Evolutionary conservation across 352 stramenopile genomes (phyloP).

Genomic region (Phytophthora lateralis): DNA sequence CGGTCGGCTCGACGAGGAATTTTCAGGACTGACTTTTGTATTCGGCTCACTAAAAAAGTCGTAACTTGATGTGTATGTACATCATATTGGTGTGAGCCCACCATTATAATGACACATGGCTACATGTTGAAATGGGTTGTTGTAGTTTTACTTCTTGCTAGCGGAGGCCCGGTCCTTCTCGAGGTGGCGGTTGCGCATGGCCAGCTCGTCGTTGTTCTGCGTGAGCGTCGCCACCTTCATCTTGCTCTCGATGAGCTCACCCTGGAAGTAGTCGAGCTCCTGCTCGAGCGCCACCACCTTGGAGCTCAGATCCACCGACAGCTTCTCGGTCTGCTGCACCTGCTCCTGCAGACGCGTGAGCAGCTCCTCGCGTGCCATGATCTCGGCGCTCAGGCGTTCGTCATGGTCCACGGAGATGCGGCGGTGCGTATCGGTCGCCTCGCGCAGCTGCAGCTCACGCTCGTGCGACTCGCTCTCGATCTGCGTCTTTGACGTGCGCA

Average conservation of each 20-base stretch:
- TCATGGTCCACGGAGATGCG: constrained; percentile 47
- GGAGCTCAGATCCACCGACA: constrained; percentile 41
- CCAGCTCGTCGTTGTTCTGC: constrained; percentile 75
- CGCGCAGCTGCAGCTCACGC: constrained; percentile 44
- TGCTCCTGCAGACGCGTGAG: constrained; percentile 47
- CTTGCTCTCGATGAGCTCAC: constrained; percentile 84
- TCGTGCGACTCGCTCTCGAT: constrained; percentile 58
- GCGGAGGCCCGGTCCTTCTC: constrained; percentile 49
- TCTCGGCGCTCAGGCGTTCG: constrained; percentile 44
- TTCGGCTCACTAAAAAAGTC: constrained; percentile 9
- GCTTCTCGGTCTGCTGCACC: constrained; percentile 34
- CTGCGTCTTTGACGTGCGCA: constrained; percentile 54
- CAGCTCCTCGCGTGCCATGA: constrained; percentile 63
- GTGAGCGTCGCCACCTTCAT: constrained; percentile 80
- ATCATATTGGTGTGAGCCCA: constrained; percentile 8
- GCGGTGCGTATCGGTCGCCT: constrained; percentile 52
- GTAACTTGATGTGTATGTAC: constrained; percentile 1
- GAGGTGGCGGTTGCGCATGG: constrained; percentile 61
- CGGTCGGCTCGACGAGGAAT: constrained; percentile 26
- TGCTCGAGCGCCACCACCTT: constrained; percentile 59
- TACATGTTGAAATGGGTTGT: constrained; percentile 13
- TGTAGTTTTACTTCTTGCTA: constrained; percentile 33
- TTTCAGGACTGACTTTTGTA: constrained; percentile 34
- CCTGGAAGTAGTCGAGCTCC: constrained; percentile 86
- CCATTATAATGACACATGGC: constrained; percentile 18